Conservation (phyloP, 2,329 filamentous ascomycete genomes). For the Trichoderma hamatum region DNA sequence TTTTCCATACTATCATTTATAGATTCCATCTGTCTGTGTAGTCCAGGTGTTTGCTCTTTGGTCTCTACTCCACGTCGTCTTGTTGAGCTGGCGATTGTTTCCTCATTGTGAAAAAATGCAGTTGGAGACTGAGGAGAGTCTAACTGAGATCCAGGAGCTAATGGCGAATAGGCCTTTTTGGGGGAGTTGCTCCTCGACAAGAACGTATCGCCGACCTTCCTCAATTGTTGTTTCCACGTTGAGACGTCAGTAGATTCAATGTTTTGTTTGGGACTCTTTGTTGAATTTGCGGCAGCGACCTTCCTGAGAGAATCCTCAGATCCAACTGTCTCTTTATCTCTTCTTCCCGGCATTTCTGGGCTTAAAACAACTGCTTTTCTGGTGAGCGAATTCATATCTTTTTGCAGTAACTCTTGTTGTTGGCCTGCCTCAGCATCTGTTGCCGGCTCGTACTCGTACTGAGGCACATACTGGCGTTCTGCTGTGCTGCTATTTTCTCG, state of each 20-base stretch:
- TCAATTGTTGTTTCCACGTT: conserved; percentile 22
- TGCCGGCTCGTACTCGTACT: not conserved
- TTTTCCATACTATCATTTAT: not conserved
- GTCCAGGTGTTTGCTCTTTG: not conserved
- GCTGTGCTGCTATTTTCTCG: not conserved
- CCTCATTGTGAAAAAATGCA: not conserved
- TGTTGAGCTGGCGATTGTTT: not conserved
- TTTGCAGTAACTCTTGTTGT: not conserved
- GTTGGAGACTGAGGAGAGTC: not conserved
- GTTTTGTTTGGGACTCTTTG: not conserved
- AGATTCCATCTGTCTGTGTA: not conserved
- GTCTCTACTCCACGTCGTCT: not conserved
- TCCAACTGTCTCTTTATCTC: not conserved
- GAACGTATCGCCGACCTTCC: not conserved
- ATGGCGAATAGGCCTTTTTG: not conserved
- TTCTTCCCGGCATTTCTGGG: not conserved
- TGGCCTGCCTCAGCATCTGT: not conserved
- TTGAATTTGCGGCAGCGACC: not conserved
- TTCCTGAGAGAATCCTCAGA: not conserved
- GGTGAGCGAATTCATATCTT: not conserved
- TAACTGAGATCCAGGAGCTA: not conserved
- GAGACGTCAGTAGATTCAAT: conserved; percentile 10
- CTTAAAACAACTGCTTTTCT: not conserved
- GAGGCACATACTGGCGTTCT: not conserved
- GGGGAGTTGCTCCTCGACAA: not conserved